Base-by-base conservation (phyloP, 1,139 yeast species). In the Kazachstania sp. region DNA sequence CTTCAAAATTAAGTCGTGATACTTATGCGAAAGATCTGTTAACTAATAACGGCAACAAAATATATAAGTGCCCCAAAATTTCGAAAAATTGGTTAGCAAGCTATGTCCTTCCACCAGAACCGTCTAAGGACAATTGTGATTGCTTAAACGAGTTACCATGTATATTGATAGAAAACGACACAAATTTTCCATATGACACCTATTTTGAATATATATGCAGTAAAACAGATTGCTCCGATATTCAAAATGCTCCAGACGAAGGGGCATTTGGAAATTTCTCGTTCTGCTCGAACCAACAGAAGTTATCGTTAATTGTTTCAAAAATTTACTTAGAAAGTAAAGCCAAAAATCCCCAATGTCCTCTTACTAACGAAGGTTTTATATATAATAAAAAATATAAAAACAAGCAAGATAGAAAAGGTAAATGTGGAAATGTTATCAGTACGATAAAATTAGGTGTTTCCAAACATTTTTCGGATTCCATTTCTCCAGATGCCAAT, bases 221-320 rank as follows among this genome's bases (percentile, higher is more conserved):
- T 13, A 57, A 67, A 34, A 68, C 73, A 7, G 75, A 78, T 51
- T 83, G 90, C 59, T 61, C 68, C 15, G 77, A 74, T 7, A 72
- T 82, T 35, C 58, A 49, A 16, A 71, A 72, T 4, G 71, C 78
- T 61, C 81, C 83, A 1, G 54, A 58, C 9, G 50, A 51, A 1
- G 86, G 86, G 0, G 49, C 48, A 2, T 82, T 80, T 58, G 88
- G 88, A 0, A 61, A 63, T n/a, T 78, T 68, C 59, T 73, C 86
- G 1, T 78, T 72, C 50, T 83, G 88, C 57, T 59, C 74, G 15
- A 56, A 71, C 4, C 63, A 64, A 13, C 83, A 79, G 54, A 74
- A 74, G 54, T 66, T 78, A 1, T 75, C 84, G 0, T 73, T 71
- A 54, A 76, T 75, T 20, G 64, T 80, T 53, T 78, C 80, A 59